Evolutionary conservation across 345 rosid species (phyloP), one percentile per base, ranked within the genome.

Genomic region (Camelina neglecta): DNA sequence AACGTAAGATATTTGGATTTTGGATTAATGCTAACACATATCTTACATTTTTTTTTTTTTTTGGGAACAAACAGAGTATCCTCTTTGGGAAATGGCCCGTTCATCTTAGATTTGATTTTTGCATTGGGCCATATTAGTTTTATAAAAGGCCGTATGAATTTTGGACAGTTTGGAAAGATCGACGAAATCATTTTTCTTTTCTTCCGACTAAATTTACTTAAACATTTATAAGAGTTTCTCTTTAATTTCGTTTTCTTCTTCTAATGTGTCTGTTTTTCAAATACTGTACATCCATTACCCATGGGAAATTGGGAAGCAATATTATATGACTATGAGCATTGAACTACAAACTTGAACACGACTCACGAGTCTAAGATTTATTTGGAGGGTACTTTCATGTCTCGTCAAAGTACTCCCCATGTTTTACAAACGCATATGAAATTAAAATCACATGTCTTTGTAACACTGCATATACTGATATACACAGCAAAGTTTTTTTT

Each of bases 361-460:
- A 29, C 31, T 38, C 50, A 21, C 6, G 12, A 61, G 31, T 60
- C 47, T 44, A 61, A 60, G n/a, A 61, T 61, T 41, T 41, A 18
- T 8, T 7, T 41, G 12, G 35, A 41, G 20, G 51, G 0, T 18
- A 60, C 18, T 42, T 8, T 11, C 53, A 13, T 8, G 16, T 42
- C 51, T 42, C 24, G 44, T 42, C 67, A 58, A 16, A 33, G 8
- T 35, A 35, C 11, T 11, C 62, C 38, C 15, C 39, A 5, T 57
- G 12, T 15, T 15, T 31, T 31, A 57, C 31, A 57, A 13, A 23
- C 7, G n/a, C 33, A 26, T 29, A 29, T 55, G 60, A 15, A 12
- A 31, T 3, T 31, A 56, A 29, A 56, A 56, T 29, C 60, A 55
- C n/a, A 58, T 39, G 36, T 63, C 53, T 41, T 11, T 23, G 29